Evolutionary conservation across 2,329 filamentous ascomycete species (phyloP), one percentile per base, ranked within the genome.

Genomic region (Ophiostoma ulmi): DNA sequence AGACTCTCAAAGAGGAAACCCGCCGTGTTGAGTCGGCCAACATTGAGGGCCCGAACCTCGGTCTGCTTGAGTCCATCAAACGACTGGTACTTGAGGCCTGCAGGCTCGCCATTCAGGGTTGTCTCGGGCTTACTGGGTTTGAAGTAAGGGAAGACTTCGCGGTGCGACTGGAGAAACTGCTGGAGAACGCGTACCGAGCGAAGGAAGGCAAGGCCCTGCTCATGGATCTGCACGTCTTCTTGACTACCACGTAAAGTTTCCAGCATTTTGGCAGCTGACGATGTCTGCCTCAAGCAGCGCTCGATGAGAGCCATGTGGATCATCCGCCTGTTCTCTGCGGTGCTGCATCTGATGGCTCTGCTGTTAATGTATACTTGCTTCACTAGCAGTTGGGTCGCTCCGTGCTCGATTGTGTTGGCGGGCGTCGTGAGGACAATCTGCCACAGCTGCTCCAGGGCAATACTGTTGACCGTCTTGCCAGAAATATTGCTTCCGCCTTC

Each of bases 391-490:
- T 83, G 84, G 39, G 91, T 93, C 1, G 92, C 90, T 69, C 84
- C 80, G 26, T 85, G 84, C 74, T 92, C 91, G 67, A 96, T 88
- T 0, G 84, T 86, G 52, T 85, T 81, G 52, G 86, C 82, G 5
- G 88, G 87, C 1, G 91, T 88, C 20, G 86, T 89, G 69, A 97
- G 81, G 44, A 94, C 88, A 75, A 97, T 87, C 35, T 88, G 87
- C 94, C 94, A 97, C n/a, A 97, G 81, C 71, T 93, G 86, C 75
- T 95, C 91, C 63, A 86, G 82, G 36, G 81, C 81, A 38, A 87
- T 77, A 13, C 83, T 80, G n/a, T 83, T 80, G 8, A 83, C 81
- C 13, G 26, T 65, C 86, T 84, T 70, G 86, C 83, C 17, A 7
- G 20, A 11, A 14, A 13, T 0, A 58, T 31, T 26, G 2, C 5